Percentiles rank a stretch among this genome's conserved stretches.
Conservation (phyloP, 805 yeast species). For the Teunomyces tritomae region DNA sequence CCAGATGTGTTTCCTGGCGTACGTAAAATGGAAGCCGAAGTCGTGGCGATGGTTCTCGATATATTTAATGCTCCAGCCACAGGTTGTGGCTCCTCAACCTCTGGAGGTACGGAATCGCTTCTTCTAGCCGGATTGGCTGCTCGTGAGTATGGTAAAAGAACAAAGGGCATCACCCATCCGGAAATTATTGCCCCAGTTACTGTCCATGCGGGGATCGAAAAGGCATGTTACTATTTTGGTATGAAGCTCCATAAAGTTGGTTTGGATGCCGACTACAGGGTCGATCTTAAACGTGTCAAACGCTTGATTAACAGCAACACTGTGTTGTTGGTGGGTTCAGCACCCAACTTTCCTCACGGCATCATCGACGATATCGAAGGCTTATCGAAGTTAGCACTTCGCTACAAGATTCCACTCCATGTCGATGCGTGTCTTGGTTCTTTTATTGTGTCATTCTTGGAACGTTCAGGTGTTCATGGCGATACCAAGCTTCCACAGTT, state of each 20-base stretch:
- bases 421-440: conserved; percentile 97
- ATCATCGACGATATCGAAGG: conserved; percentile 84
- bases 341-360: conserved; percentile 97
- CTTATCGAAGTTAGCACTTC: conserved; percentile 62
- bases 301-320: conserved; percentile 75
- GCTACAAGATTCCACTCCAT: conserved; percentile 77
- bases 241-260: conserved; percentile 82
- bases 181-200: conserved; percentile 89
- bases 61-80: conserved; percentile 73
- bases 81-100: conserved; percentile 71
- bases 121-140: conserved; percentile 86
- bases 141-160: conserved; percentile 63
- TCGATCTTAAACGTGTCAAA: conserved; percentile 59
- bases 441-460: conserved; percentile 78
- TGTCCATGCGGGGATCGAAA: conserved; percentile 92
- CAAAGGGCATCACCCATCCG: conserved; percentile 61
- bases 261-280: conserved; percentile 64
- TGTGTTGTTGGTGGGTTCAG: conserved; percentile 83
- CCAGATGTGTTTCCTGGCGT: conserved; percentile 97
- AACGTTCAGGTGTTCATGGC: conserved; percentile 52
- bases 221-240: conserved; percentile 87
- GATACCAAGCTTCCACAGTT: conserved; percentile 50
- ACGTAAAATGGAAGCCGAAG: conserved; percentile 94
- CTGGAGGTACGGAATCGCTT: conserved; percentile 95
- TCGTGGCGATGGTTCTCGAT: conserved; percentile 83